Evolutionary conservation across 306 rosid genomes (phyloP).

Genomic region (Glycine tomentella): DNA sequence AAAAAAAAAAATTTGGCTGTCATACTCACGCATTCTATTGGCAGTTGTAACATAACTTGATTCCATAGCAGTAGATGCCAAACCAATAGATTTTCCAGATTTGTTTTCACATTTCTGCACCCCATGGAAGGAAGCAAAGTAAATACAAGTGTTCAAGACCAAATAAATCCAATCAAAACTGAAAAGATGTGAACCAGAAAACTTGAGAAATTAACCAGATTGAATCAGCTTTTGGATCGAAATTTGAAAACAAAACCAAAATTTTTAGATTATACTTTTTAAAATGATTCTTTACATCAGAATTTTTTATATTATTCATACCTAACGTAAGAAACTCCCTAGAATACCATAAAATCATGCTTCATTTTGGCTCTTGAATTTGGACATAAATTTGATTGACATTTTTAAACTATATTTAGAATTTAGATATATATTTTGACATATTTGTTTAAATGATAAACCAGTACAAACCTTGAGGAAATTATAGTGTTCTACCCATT

Average conservation of each 20-base stretch:
- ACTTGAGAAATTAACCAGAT: not conserved
- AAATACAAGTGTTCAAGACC: slow-evolving; percentile 7
- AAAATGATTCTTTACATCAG: not conserved
- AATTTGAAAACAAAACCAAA: slow-evolving; percentile 16
- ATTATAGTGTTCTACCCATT: slow-evolving; percentile 83
- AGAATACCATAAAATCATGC: not conserved
- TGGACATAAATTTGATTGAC: not conserved
- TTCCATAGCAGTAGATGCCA: slow-evolving; percentile 51
- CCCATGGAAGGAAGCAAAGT: slow-evolving; percentile 27
- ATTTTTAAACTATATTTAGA: slow-evolving; percentile 11
- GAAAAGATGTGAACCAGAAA: not conserved
- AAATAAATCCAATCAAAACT: slow-evolving; percentile 15
- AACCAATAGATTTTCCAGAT: slow-evolving; percentile 53
- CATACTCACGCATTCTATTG: slow-evolving; percentile 62
- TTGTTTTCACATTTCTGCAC: slow-evolving; percentile 65
- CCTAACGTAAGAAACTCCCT: not conserved
- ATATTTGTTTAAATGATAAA: slow-evolving; percentile 31
- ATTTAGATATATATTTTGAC: not conserved
- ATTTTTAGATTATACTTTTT: not conserved
- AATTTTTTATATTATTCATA: not conserved
- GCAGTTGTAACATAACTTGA: slow-evolving; percentile 61
- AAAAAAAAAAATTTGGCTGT: too few species aligned
- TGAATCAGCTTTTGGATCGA: not conserved
- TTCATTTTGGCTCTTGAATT: not conserved
- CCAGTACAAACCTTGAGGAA: slow-evolving; percentile 73